Evolutionary conservation across 352 stramenopile genomes (phyloP), one percentile per base, ranked within the genome.

Genomic region (Detonula confervacea): DNA sequence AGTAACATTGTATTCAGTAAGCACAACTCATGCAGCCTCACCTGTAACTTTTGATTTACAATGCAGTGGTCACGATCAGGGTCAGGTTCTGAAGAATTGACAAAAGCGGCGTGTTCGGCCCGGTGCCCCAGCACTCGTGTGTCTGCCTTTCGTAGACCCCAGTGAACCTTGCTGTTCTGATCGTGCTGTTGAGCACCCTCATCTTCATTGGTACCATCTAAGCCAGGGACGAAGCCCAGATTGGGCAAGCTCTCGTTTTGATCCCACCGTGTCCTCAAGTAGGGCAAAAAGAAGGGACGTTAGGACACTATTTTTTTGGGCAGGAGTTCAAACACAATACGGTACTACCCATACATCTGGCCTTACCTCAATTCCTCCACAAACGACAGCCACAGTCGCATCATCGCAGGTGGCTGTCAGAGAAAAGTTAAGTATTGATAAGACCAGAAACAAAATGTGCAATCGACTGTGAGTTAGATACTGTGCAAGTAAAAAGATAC

Each of bases 31-130:
- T 9, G n/a, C n/a, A 55, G 65, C 9, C 59, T 51, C 61, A 82
- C 77, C 68, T 94, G 83, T 24, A 94, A 67, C 47, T 92, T 94
- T 75, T 94, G 89, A 59, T 87, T 86, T 66, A 94, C 89, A 20
- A 92, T 74, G 42, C 89, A 94, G 66, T 90, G 55, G 29, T 83
- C 63, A 39, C 87, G 76, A 63, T 89, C 83, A 20, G 88, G 85
- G 56, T 92, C 81, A 30, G 81, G 81, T 81, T 91, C 85, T 29
- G 75, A 83, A n/a, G 83, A 83, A 56, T 90, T 86, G 8, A 91
- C 74, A 62, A 88, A 90, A 6, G 82, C 85, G 25, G 87, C 64
- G 54, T 81, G 62, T n/a, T 82, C 52, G 12, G 84, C 84, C 14
- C 72, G 56, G 59, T 82, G 77, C 24, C 77, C 73, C 16, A 81